Evolutionary conservation across 2,329 filamentous ascomycete genomes (phyloP).

Genomic region (Cercospora citrullina): DNA sequence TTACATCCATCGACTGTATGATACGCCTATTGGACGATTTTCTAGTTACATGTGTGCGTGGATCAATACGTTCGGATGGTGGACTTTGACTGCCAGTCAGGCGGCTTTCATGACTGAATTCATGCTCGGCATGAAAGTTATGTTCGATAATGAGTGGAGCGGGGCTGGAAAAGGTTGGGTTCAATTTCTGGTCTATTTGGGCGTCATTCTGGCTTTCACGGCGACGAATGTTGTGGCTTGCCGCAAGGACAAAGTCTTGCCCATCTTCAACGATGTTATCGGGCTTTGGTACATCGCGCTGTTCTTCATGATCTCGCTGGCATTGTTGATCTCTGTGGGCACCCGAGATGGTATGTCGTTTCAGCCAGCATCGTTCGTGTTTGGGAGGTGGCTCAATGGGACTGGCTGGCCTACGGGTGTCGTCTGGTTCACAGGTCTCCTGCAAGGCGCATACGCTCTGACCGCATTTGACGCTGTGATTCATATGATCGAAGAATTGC

Average conservation of each 20-base stretch:
- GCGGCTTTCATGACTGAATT: slow-evolving; percentile 61
- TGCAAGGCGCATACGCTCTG: slow-evolving; percentile 58
- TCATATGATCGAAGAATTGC: slow-evolving; percentile 60
- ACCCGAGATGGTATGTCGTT: slow-evolving; percentile 48
- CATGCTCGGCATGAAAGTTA: slow-evolving; percentile 57
- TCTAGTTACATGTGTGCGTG: slow-evolving; percentile 59
- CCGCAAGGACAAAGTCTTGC: slow-evolving; percentile 50
- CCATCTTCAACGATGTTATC: slow-evolving; percentile 59
- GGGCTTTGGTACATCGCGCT: slow-evolving; percentile 55
- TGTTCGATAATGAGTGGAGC: slow-evolving; percentile 54
- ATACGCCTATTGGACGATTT: slow-evolving; percentile 48
- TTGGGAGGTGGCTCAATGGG: slow-evolving; percentile 54
- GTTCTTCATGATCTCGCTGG: slow-evolving; percentile 55
- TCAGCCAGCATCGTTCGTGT: slow-evolving; percentile 55
- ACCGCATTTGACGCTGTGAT: slow-evolving; percentile 61
- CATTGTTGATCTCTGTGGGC: slow-evolving; percentile 55
- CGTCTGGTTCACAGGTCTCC: slow-evolving; percentile 59
- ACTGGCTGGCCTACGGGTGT: slow-evolving; percentile 58
- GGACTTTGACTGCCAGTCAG: slow-evolving; percentile 57
- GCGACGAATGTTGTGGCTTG: slow-evolving; percentile 55
- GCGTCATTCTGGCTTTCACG: slow-evolving; percentile 51
- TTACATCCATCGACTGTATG: slow-evolving; percentile 53
- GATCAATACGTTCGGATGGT: slow-evolving; percentile 63
- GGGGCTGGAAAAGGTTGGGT: slow-evolving; percentile 53
- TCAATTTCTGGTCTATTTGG: slow-evolving; percentile 57